Evolutionary conservation across 176 grass and related monocot species (phyloP).

Genomic region (Neostapfia colusana): DNA sequence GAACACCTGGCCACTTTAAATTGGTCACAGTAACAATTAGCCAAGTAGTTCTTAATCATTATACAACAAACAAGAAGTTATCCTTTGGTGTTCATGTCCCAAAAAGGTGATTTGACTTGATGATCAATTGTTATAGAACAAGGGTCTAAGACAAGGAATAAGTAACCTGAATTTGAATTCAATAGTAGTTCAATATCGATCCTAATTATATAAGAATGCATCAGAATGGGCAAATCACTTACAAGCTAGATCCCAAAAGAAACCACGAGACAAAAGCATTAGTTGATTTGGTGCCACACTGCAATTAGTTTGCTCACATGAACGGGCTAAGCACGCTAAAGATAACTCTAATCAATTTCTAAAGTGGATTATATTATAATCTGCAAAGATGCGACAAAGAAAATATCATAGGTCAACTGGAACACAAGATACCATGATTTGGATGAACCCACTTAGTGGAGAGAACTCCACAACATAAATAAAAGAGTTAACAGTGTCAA

Average conservation of each 20-base stretch:
- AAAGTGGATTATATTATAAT: conserved; percentile 1
- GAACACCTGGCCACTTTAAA: conserved; percentile 34
- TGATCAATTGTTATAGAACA: not conserved
- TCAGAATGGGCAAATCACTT: conserved; percentile 5
- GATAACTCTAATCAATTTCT: conserved; percentile 9
- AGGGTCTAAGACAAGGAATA: conserved; percentile 15
- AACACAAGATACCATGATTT: conserved; percentile 28
- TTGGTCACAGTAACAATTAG: conserved; percentile 32
- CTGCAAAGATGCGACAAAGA: conserved; percentile 30
- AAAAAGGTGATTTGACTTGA: not conserved
- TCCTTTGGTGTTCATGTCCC: conserved; percentile 15
- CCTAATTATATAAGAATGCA: conserved; percentile 37
- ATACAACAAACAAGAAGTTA: conserved; percentile 18
- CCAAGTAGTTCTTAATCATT: conserved; percentile 32
- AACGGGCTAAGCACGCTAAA: conserved; percentile 19
- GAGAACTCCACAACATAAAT: not conserved
- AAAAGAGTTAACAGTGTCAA: not conserved
- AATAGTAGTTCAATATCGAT: conserved; percentile 8
- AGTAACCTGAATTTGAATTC: conserved; percentile 19
- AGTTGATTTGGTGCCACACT: conserved; percentile 30
- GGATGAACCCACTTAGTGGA: conserved; percentile 21
- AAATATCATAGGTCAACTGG: conserved; percentile 6
- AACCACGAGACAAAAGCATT: conserved; percentile 4
- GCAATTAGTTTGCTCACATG: conserved; percentile 7
- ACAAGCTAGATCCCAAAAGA: conserved; percentile 19